These are phyloP conservation scores for Daldinia sp. DNA, from an alignment of 2,329 filamentous ascomycete species.

Conservation along the genomic window DNA sequence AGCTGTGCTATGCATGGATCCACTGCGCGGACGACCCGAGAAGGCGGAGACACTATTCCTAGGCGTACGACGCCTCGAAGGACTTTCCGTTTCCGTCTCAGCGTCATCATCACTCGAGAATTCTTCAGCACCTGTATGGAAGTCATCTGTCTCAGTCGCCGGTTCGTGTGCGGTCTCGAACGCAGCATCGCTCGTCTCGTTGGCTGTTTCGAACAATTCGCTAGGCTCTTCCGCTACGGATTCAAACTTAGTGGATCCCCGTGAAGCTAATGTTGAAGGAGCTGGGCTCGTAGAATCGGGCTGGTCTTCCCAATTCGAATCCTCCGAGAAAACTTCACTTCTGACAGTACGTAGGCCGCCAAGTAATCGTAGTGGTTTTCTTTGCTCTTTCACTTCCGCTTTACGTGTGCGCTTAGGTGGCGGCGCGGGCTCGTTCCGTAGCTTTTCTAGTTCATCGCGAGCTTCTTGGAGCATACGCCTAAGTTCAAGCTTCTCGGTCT, in stretches of 20 bases:
- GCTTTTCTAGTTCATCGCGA: conserved; percentile 85
- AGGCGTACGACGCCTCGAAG: conserved; percentile 50
- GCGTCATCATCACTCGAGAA: conserved; percentile 70
- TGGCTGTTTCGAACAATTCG: conserved; percentile 82
- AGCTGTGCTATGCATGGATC: conserved; percentile 85
- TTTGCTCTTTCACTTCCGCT: conserved; percentile 72
- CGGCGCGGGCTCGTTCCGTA: conserved; percentile 62
- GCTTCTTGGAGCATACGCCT: conserved; percentile 95
- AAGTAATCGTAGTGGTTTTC: conserved; percentile 80
- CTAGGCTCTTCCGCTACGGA: conserved; percentile 57
- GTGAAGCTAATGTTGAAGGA: conserved; percentile 44
- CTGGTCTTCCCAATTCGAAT: conserved; percentile 91
- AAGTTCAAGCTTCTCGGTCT: conserved; percentile 97
- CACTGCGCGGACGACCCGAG: conserved; percentile 47
- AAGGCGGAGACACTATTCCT: conserved; percentile 37
- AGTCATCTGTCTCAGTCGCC: conserved; percentile 88
- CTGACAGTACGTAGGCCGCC: conserved; percentile 77
- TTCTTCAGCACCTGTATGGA: conserved; percentile 91
- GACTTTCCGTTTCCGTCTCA: conserved; percentile 83
- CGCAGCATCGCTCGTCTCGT: conserved; percentile 73
- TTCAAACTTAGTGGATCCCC: conserved; percentile 42
- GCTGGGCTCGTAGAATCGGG: conserved; percentile 63
- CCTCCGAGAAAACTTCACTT: conserved; percentile 81
- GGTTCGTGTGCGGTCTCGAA: conserved; percentile 79
- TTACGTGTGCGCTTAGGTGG: conserved; percentile 70